A percentile compares a stretch with the other conserved stretches of the same genome.
Evolutionary conservation across 106 monocot genomes (phyloP).

Genomic region (Platanthera zijinensis): DNA sequence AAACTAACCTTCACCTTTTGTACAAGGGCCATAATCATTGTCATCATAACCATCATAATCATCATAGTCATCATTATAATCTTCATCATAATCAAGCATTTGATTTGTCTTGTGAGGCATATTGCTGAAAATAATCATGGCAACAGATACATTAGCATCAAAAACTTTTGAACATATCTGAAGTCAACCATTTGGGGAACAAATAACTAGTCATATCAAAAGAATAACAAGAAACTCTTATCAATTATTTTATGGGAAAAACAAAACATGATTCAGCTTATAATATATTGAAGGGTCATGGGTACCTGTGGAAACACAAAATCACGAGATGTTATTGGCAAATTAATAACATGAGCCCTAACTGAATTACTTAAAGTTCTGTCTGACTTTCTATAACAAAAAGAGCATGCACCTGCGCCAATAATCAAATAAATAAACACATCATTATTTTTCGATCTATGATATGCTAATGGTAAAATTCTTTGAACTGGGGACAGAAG

Average conservation of each 20-base stretch:
- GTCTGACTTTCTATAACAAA: neutral
- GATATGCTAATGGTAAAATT: neutral
- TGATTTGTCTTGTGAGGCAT: slow-evolving; percentile 11
- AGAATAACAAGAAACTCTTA: neutral
- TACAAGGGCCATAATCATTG: neutral
- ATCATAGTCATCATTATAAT: slow-evolving; percentile 10
- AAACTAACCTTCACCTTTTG: neutral
- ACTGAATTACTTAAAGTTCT: neutral
- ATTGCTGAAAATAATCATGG: slow-evolving; percentile 1
- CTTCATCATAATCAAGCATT: neutral
- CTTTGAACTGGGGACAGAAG: neutral
- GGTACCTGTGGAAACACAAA: neutral
- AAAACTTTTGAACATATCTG: neutral
- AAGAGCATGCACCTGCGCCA: neutral
- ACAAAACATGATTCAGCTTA: neutral
- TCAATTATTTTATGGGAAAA: neutral
- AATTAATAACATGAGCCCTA: neutral
- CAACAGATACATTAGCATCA: neutral
- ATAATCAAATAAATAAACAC: neutral
- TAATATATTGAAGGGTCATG: neutral
- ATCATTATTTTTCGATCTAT: neutral
- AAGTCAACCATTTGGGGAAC: neutral
- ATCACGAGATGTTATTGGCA: neutral
- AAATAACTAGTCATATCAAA: neutral
- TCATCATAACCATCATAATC: slow-evolving; percentile 10